Evolutionary conservation across 2,329 filamentous ascomycete species (phyloP).

Genomic region (Fusarium duplospermum): DNA sequence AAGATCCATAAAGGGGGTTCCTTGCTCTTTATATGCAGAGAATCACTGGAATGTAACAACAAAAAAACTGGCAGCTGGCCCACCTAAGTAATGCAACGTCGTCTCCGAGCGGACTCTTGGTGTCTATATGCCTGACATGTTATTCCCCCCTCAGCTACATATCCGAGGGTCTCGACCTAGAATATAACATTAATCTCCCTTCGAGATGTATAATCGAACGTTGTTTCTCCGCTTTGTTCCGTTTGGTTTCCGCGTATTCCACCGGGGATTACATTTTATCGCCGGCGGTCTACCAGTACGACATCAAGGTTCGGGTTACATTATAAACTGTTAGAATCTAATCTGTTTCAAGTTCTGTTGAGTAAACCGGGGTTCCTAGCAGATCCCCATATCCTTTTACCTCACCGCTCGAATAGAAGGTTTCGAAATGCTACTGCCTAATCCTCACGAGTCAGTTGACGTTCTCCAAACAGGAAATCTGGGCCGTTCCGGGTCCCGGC

Average conservation of each 20-base stretch:
- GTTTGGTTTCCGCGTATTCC: neutral
- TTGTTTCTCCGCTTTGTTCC: neutral
- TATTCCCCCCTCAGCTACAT: neutral
- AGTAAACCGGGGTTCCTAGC: neutral
- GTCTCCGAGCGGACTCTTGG: neutral
- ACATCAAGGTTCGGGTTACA: neutral
- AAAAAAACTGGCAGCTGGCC: neutral
- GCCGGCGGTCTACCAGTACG: neutral
- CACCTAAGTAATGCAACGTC: neutral
- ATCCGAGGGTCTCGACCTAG: neutral
- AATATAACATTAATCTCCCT: neutral
- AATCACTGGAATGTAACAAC: neutral
- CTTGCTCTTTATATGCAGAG: neutral
- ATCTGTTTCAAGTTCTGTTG: slow-evolving; percentile 2
- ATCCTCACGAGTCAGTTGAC: neutral
- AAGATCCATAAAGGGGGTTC: neutral
- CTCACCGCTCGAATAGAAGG: neutral
- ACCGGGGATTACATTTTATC: neutral
- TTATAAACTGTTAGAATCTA: neutral
- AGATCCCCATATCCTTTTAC: neutral
- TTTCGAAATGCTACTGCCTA: neutral
- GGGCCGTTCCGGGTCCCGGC: neutral
- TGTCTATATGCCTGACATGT: neutral
- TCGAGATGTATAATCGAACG: neutral
- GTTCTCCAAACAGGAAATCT: neutral